Evolutionary conservation across 192 early-diverging fungal genomes (phyloP), one percentile per base, ranked within the genome.

Genomic region (Jimgerdemannia lactiflua): DNA sequence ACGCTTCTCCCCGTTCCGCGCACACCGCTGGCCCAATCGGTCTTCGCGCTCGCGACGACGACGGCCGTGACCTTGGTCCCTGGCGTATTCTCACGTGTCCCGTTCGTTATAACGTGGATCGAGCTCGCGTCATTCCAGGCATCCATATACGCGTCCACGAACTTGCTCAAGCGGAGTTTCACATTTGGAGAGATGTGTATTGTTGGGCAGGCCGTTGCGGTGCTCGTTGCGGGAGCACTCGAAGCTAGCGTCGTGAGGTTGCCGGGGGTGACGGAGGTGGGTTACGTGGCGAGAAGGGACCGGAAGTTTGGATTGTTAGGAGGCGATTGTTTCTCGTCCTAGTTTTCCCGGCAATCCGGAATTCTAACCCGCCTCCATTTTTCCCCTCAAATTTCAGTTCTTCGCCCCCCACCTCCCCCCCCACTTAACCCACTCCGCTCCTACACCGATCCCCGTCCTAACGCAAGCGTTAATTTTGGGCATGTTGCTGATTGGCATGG

Each of bases 171-270:
- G 29, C 78, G 79, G 7, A 88, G 86, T 43, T 92, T 94, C 78
- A 92, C 91, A 0, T 83, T 90, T 69, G 91, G 91, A 10, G 92
- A 94, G 75, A 77, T 91, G 78, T 83, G 86, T 39, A 76, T 93
- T 14, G 70, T 94, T 14, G 79, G 88, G 3, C 88, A 92, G 75
- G 82, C 84, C 0, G 67, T 91, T 10, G 84, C 89, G 3, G 72
- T 92, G 4, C 75, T 93, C 20, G 77, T 83, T 0, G 43, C 86
- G 39, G 86, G 85, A 65, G 85, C 85, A 18, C 54, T 83, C 40
- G 72, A 86, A 65, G 79, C 74, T 43, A 75, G 85, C 4, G 64
- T 81, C 18, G 77, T 71, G 8, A 78, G 84, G 70, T 85, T 88
- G 82, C 49, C 49, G 49, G 49, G 6, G 49, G 14, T 59, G 49